Evolutionary conservation across 1,284 basidiomycete genomes (phyloP).

Genomic region (Rhodotorula sp.): DNA sequence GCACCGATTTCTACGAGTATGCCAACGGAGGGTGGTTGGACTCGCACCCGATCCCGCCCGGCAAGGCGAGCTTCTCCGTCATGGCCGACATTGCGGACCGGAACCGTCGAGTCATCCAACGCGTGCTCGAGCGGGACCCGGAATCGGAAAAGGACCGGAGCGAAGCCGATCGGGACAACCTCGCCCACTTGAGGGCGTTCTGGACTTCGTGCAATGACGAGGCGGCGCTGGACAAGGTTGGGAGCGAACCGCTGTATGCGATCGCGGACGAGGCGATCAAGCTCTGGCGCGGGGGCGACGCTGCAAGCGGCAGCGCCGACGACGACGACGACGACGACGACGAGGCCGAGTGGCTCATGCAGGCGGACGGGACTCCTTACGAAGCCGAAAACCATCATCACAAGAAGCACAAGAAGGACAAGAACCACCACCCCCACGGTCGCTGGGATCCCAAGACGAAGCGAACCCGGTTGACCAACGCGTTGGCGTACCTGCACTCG

Average conservation of each 20-base stretch:
- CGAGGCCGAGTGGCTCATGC: conserved; percentile 13
- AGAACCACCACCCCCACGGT: conserved; percentile 1
- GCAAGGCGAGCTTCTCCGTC: conserved; percentile 63
- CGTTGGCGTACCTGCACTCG: conserved; percentile 82
- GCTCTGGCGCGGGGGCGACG: conserved; percentile 45
- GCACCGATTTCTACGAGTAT: conserved; percentile 92
- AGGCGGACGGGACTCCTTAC: neutral
- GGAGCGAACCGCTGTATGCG: conserved; percentile 52
- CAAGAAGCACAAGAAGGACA: conserved; percentile 25
- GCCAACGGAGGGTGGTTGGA: conserved; percentile 75
- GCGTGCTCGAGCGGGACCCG: conserved; percentile 55
- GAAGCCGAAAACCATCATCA: neutral
- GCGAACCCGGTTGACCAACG: conserved; percentile 65
- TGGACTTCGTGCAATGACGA: conserved; percentile 84
- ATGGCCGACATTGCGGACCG: conserved; percentile 51
- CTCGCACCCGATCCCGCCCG: conserved; percentile 75
- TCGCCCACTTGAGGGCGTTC: conserved; percentile 74
- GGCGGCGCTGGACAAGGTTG: conserved; percentile 52
- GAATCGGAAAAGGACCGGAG: conserved; percentile 18
- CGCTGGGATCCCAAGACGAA: conserved; percentile 37
- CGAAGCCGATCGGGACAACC: conserved; percentile 62
- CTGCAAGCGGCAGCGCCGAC: neutral
- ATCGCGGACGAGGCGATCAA: conserved; percentile 51
- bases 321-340: conserved; percentile 50
- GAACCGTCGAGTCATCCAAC: conserved; percentile 46